phyloP scores from a whole-genome alignment of 78 protist species.

The Pigoraptor vietnamica region DNA sequence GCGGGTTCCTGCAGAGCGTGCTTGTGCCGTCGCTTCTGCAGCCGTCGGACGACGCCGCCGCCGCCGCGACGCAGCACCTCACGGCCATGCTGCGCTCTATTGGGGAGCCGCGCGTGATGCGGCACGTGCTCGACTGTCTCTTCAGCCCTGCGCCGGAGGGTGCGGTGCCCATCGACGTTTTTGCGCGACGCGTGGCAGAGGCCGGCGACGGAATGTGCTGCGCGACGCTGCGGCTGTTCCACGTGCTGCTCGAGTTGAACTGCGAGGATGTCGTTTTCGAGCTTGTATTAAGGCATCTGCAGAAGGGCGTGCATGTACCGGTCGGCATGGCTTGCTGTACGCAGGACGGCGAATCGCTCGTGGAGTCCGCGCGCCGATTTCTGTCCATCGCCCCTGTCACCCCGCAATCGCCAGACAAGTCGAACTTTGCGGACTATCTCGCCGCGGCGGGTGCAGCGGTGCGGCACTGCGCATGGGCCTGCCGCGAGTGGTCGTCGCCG shows the following conservation, averaged over 20 bases:
- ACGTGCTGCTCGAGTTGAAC: neutral
- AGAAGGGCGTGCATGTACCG: neutral
- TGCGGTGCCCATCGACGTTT: neutral
- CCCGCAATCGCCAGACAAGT: neutral
- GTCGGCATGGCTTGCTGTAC: neutral
- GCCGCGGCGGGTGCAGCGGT: neutral
- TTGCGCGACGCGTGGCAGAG: neutral
- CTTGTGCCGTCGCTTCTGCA: neutral
- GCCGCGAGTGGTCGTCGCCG: neutral
- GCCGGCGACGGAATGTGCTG: neutral
- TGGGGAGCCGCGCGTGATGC: neutral
- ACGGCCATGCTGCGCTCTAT: neutral
- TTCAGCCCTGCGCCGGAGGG: neutral
- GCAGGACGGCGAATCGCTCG: neutral
- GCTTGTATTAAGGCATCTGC: neutral
- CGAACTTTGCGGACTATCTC: neutral
- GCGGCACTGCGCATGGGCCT: neutral
- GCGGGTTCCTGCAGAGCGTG: neutral
- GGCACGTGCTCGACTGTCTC: neutral
- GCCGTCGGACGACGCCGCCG: neutral
- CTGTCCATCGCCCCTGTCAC: neutral
- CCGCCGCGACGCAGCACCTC: neutral
- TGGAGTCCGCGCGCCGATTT: neutral
- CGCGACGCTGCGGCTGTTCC: neutral
- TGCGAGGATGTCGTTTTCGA: neutral